Evolutionary conservation across 495 filamentous ascomycete species (phyloP), one percentile per base, ranked within the genome.

Genomic region (Staphylotrichum tortipilum): DNA sequence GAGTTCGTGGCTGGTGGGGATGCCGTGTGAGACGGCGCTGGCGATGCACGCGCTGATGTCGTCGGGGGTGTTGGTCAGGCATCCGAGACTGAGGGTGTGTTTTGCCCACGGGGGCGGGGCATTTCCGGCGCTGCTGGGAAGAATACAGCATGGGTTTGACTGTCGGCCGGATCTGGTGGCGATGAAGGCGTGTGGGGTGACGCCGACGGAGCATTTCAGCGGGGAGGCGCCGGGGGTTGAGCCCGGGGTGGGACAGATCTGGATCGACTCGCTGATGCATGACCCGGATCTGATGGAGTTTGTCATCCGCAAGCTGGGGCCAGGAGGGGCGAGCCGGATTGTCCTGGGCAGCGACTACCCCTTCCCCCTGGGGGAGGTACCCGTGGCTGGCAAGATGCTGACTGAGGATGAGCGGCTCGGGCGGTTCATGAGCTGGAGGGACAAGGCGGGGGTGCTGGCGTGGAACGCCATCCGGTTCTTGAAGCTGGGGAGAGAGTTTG

Each of bases 1-100:
- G 57, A 44, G 47, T 5, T 46, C 39, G 6, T 63, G 57, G 60
- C 49, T 63, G 1, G 60, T 63, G 9, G 60, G 60, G 9, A 63
- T 63, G 60, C 60, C 60, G 17, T 55, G 48, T 15, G 60, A 63
- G 52, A 63, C 60, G 36, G 60, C 60, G 36, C 31, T 63, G 52
- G 54, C 60, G 3, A 54, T 63, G 33, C 54, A 60, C 10, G 57
- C 49, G n/a, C 21, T 63, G 3, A 60, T 38, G 39, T 39, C 49
- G 11, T 55, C 52, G 2, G 60, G 60, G 23, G 15, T 60, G 31
- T n/a, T 63, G 39, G 52, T 51, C 2, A 14, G 57, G 24, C 51
- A 63, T 49, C 60, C 57, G 35, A 7, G 44, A 19, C 31, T 63
- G 52, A 39, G 60, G 33, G 6, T 63, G 19, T 63, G 54, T n/a